Evolutionary conservation across 75 land plant genomes (phyloP), one percentile per base, ranked within the genome.

Genomic region (Gnetum montanum): DNA sequence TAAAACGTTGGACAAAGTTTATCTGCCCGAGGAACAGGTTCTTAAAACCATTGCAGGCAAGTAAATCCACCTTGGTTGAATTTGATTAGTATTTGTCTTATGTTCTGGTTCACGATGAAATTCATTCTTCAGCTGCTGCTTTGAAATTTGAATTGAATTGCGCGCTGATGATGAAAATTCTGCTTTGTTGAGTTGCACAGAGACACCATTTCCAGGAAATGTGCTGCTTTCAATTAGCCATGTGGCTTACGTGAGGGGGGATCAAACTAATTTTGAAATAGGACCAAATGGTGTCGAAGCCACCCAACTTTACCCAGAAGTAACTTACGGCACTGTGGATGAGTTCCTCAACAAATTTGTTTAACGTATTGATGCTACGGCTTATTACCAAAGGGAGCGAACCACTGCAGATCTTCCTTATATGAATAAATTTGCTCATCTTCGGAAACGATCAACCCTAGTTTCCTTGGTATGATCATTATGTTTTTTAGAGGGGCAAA

Each of bases 311-410:
- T 76, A 61, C 46, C 79, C 79, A 27, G 76, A 67, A 16, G 77
- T 76, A 5, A 71, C 57, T 38, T 72, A 76, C 46, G 67, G 76
- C 23, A 76, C 76, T 29, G 70, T 75, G 2, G 69, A 75, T 5
- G 65, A 71, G 8, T 70, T 65, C 52, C 74, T 75, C 8, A 36
- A n/a, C n/a, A n/a, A n/a, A n/a, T n/a, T n/a, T n/a, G n/a, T n/a
- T n/a, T n/a, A n/a, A n/a, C n/a, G n/a, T n/a, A n/a, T n/a, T n/a
- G n/a, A n/a, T n/a, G n/a, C n/a, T n/a, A n/a, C n/a, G n/a, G n/a
- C n/a, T n/a, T n/a, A n/a, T n/a, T n/a, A n/a, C n/a, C n/a, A n/a
- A n/a, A n/a, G n/a, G n/a, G n/a, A n/a, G n/a, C n/a, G n/a, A n/a
- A n/a, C n/a, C n/a, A n/a, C n/a, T n/a, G n/a, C n/a, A n/a, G n/a